Conservation (phyloP, 352 stramenopile genomes). For the Globisporangium yorkense region DNA sequence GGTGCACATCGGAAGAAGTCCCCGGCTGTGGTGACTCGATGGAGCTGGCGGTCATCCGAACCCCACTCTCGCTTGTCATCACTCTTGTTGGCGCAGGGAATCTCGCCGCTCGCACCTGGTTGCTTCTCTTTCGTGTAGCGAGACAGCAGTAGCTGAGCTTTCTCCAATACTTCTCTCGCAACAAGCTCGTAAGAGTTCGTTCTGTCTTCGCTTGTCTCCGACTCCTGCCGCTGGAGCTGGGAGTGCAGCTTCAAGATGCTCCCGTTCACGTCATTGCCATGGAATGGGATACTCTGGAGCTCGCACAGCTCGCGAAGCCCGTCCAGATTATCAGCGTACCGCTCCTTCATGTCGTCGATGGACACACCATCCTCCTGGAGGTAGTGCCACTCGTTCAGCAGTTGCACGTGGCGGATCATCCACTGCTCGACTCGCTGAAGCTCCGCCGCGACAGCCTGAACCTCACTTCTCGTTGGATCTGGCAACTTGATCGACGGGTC, state of each 20-base stretch:
- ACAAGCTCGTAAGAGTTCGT: constrained; percentile 25
- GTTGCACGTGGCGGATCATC: constrained; percentile 59
- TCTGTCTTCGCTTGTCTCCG: background rate
- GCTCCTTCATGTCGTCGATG: constrained; percentile 44
- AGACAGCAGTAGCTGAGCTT: constrained; percentile 24
- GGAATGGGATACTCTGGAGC: constrained; percentile 34
- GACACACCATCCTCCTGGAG: constrained; percentile 32
- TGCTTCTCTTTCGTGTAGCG: constrained; percentile 15
- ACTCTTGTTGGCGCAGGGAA: background rate
- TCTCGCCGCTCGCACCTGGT: background rate
- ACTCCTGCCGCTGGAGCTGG: constrained; percentile 19
- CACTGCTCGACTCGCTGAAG: constrained; percentile 46
- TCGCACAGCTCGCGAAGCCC: constrained; percentile 44
- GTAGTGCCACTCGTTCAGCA: constrained; percentile 60
- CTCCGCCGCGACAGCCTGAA: constrained; percentile 27
- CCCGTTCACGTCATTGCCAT: constrained; percentile 25
- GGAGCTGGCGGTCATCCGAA: background rate
- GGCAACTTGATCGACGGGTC: background rate
- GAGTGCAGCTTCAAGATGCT: constrained; percentile 34
- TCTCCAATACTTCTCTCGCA: constrained; percentile 20
- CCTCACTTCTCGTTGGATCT: constrained; percentile 2
- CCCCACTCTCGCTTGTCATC: background rate
- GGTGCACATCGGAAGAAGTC: constrained; percentile 30
- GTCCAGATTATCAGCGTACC: constrained; percentile 41
- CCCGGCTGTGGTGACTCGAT: constrained; percentile 8